Conservation (phyloP, 1,139 yeast species). For the Blastobotrys capitulatus region DNA sequence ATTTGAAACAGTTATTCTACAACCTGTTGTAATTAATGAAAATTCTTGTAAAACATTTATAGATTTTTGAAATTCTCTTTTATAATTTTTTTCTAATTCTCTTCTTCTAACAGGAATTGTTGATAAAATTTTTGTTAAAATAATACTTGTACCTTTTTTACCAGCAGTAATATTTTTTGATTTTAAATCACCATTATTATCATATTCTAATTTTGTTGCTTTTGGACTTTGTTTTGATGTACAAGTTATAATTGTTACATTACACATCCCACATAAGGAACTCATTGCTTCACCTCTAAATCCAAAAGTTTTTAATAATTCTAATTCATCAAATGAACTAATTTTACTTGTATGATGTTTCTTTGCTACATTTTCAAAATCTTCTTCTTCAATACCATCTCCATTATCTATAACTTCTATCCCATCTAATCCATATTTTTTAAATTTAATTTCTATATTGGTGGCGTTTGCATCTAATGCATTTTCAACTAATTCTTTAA, state of each 20-base stretch:
- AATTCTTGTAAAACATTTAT: conserved; percentile 60
- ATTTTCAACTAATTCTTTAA: conserved; percentile 84
- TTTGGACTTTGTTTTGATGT: conserved; percentile 47
- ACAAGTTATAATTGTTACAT: conserved; percentile 51
- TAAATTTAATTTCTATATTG: conserved; percentile 59
- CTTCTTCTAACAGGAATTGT: conserved; percentile 61
- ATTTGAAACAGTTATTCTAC: conserved; percentile 57
- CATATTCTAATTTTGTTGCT: conserved; percentile 51
- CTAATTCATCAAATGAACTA: conserved; percentile 48
- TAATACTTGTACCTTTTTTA: conserved; percentile 49
- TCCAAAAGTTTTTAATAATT: conserved; percentile 37
- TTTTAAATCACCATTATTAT: conserved; percentile 46
- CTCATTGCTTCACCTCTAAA: conserved; percentile 37
- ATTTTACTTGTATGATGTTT: conserved; percentile 83
- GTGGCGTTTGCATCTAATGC: conserved; percentile 73
- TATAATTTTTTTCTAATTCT: conserved; percentile 62
- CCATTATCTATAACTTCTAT: conserved; percentile 78
- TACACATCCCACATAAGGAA: conserved; percentile 35
- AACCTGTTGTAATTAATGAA: conserved; percentile 52
- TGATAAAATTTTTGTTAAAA: conserved; percentile 47
- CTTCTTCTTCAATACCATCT: conserved; percentile 55
- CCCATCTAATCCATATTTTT: conserved; percentile 69
- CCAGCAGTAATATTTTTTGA: conserved; percentile 35
- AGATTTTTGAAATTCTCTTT: conserved; percentile 67
- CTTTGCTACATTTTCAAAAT: conserved; percentile 56